These are phyloP conservation scores for Aspergillus homomorphus DNA, from an alignment of 495 filamentous ascomycete species.

Conservation along the genomic window DNA sequence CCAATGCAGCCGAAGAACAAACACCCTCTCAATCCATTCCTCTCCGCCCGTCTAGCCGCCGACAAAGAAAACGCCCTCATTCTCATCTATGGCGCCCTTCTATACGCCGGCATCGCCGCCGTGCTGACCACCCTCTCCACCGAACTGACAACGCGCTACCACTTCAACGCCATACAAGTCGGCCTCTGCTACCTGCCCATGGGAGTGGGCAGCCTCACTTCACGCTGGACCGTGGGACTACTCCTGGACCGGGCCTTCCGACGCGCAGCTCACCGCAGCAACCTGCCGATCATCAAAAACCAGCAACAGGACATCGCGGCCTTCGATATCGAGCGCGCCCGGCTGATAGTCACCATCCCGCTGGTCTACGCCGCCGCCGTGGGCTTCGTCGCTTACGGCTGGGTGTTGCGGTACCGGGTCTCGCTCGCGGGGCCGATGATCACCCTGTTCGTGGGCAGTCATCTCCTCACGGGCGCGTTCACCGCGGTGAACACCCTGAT, in stretches of 20 bases:
- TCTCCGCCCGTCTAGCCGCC: constrained; percentile 31
- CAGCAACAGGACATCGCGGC: constrained; percentile 39
- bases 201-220: constrained; percentile 37
- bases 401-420: constrained; percentile 39
- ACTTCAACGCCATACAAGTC: constrained; percentile 40
- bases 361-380: constrained; percentile 31
- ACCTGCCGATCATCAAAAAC: constrained; percentile 34
- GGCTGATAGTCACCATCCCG: constrained; percentile 36
- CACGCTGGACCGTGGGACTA: constrained; percentile 32
- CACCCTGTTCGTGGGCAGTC: constrained; percentile 41
- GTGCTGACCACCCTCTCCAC: constrained; percentile 32
- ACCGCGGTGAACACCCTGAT: constrained; percentile 38
- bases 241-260: constrained; percentile 45
- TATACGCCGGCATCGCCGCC: constrained; percentile 25
- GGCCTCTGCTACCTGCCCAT: constrained; percentile 49
- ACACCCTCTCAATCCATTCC: constrained; percentile 25
- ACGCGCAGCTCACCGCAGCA: constrained; percentile 29
- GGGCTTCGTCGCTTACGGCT: constrained; percentile 43
- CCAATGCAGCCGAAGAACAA: constrained; percentile 14
- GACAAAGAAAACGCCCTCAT: constrained; percentile 39
- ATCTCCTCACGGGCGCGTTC: constrained; percentile 29
- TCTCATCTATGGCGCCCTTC: constrained; percentile 30
- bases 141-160: constrained; percentile 33
- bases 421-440: constrained; percentile 37
- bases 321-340: constrained; percentile 33